Conservation (phyloP, 257 asterid genomes). For the Solanum bulbocastanum region DNA sequence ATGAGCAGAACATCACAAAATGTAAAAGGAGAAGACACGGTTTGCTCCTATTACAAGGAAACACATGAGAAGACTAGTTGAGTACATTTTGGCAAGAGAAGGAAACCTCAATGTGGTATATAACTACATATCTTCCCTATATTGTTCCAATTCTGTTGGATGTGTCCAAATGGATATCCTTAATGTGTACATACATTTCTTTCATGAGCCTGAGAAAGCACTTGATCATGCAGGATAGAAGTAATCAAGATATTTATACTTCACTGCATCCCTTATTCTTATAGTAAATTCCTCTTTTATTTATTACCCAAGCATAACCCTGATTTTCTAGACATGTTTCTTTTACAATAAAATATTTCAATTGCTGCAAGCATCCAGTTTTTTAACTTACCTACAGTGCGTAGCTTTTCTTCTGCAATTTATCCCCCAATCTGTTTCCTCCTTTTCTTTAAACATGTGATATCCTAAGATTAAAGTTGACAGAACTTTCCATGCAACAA, state of each 20-base stretch:
- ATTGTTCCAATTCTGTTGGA: not conserved
- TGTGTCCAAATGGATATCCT: not conserved
- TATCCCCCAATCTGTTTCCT: not conserved
- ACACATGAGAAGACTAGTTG: not conserved
- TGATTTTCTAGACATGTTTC: not conserved
- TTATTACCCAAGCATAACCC: not conserved
- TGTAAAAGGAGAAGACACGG: not conserved
- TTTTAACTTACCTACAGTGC: not conserved
- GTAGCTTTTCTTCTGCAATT: not conserved
- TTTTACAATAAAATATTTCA: not conserved
- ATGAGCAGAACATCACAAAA: slow-evolving; percentile 4
- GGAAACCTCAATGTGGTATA: not conserved
- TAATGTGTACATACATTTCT: not conserved
- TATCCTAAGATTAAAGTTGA: not conserved
- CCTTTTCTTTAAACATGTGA: not conserved
- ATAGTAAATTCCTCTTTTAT: not conserved
- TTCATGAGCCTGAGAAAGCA: not conserved
- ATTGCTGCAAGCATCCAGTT: not conserved
- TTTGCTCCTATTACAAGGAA: not conserved
- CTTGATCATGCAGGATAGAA: not conserved
- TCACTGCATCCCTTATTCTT: not conserved
- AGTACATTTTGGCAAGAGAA: not conserved
- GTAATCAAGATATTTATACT: not conserved
- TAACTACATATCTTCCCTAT: not conserved
- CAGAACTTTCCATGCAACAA: not conserved